These are phyloP conservation scores for Cercospora sp. DNA, from an alignment of 2,329 filamentous ascomycete species.

Conservation along the genomic window DNA sequence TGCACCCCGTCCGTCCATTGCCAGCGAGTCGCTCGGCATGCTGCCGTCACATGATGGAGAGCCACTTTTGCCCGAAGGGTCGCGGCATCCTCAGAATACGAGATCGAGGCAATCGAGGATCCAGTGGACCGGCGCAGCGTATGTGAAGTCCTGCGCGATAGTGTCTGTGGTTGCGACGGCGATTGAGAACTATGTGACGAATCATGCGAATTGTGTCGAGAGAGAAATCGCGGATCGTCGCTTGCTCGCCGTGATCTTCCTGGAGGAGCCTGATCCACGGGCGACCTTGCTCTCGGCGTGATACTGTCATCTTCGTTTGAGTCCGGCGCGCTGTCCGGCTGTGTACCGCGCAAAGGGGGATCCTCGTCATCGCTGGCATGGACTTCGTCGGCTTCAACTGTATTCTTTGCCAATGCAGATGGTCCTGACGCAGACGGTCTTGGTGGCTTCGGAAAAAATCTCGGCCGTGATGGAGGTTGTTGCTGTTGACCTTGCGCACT, in stretches of 20 bases:
- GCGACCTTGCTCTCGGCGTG: constrained; percentile 22
- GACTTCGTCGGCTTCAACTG: constrained; percentile 8
- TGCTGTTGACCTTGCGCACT: constrained; percentile 46
- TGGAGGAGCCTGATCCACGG: constrained; percentile 16
- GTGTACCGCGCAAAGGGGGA: constrained; percentile 13
- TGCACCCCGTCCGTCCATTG: constrained; percentile 92
- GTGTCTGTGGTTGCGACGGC: neutral
- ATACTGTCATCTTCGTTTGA: constrained; percentile 16
- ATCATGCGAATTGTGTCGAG: constrained; percentile 6
- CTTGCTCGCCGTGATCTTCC: constrained; percentile 19
- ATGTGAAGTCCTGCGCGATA: constrained; percentile 8
- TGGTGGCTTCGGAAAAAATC: constrained; percentile 63
- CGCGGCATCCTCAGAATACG: constrained; percentile 40
- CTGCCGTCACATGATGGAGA: constrained; percentile 67
- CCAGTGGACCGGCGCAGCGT: constrained; percentile 35
- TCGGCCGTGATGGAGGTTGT: constrained; percentile 50
- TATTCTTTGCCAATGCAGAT: constrained; percentile 32
- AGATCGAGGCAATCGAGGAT: constrained; percentile 36
- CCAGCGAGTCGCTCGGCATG: constrained; percentile 80
- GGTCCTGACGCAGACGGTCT: constrained; percentile 57
- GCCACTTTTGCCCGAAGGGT: constrained; percentile 62
- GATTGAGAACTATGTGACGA: neutral
- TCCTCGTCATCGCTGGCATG: constrained; percentile 17
- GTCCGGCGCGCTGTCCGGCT: constrained; percentile 8
- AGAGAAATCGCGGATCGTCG: constrained; percentile 28